Percentiles rank a stretch among this genome's conserved stretches.
Evolutionary conservation across 495 filamentous ascomycete species (phyloP).

Genomic region (Penicillium silybi): DNA sequence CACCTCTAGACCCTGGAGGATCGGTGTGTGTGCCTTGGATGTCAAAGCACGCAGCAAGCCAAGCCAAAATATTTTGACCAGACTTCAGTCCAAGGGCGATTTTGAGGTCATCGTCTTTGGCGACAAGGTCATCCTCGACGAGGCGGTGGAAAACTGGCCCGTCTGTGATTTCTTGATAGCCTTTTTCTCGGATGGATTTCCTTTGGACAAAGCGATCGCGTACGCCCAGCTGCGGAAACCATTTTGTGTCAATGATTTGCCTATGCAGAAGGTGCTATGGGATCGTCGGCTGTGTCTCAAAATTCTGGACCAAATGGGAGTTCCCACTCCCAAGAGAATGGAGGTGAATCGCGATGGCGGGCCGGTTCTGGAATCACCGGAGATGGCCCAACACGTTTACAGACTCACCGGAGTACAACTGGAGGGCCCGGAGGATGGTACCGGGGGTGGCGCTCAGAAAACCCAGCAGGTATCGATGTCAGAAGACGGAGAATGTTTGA

Average conservation of each 20-base stretch:
- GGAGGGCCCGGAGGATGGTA: constrained; percentile 69
- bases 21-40: constrained; percentile 94
- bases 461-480: constrained; percentile 71
- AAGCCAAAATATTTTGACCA: constrained; percentile 89
- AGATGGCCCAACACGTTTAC: constrained; percentile 74
- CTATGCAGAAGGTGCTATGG: constrained; percentile 98
- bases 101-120: constrained; percentile 97
- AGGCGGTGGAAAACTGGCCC: constrained; percentile 64
- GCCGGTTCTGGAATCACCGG: constrained; percentile 67
- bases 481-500: constrained; percentile 81
- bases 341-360: constrained; percentile 95
- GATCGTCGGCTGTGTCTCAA: constrained; percentile 84
- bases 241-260: constrained; percentile 94
- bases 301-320: constrained; percentile 82
- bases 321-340: constrained; percentile 83
- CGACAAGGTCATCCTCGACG: constrained; percentile 96
- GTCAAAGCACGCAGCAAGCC: constrained; percentile 95
- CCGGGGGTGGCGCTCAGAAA: constrained; percentile 53
- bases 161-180: constrained; percentile 89
- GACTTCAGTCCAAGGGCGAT: constrained; percentile 81
- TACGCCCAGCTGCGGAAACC: constrained; percentile 90
- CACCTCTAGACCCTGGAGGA: constrained; percentile 50
- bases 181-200: constrained; percentile 97
- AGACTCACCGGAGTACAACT: constrained; percentile 76
- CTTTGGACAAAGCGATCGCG: constrained; percentile 92